These are phyloP conservation scores for Ottelia alismoides DNA, from an alignment of 106 monocot genomes.

Conservation along the genomic window DNA sequence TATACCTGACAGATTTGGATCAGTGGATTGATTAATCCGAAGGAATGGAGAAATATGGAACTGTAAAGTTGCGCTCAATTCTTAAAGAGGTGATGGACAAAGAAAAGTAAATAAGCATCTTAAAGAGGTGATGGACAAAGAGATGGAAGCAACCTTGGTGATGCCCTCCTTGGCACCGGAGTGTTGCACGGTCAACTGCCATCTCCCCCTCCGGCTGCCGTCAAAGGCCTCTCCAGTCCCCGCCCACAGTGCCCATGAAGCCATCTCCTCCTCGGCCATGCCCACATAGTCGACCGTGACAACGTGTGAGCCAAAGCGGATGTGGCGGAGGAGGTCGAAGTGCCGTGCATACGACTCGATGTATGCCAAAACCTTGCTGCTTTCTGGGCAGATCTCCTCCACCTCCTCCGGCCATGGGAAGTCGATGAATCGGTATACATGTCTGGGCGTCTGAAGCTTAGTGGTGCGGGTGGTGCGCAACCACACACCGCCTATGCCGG, in stretches of 20 bases:
- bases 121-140: too few relatives aligned
- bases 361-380: neutral
- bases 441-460: constrained; percentile 19
- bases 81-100: too few relatives aligned
- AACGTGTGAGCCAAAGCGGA: constrained; percentile 21
- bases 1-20: too few relatives aligned
- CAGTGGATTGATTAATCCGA: too few relatives aligned
- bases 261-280: constrained; percentile 12
- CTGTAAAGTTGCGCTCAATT: too few relatives aligned
- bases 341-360: constrained; percentile 2
- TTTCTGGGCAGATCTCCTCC: neutral
- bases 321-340: constrained; percentile 9
- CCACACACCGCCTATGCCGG: constrained; percentile 7
- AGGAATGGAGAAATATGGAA: too few relatives aligned
- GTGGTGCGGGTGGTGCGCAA: constrained; percentile 11
- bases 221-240: constrained; percentile 38
- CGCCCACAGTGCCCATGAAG: constrained; percentile 26
- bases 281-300: constrained; percentile 30
- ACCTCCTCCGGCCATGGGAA: constrained; percentile 10
- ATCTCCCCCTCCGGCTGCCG: constrained; percentile 20
- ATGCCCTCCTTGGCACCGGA: too few relatives aligned
- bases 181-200: constrained; percentile 19
- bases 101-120: too few relatives aligned
- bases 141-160: too few relatives aligned
- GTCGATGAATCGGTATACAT: constrained; percentile 3